Evolutionary conservation across 371 early-diverging fungal genomes (phyloP), one percentile per base, ranked within the genome.

Genomic region (Homolaphlyctis polyrhiza): DNA sequence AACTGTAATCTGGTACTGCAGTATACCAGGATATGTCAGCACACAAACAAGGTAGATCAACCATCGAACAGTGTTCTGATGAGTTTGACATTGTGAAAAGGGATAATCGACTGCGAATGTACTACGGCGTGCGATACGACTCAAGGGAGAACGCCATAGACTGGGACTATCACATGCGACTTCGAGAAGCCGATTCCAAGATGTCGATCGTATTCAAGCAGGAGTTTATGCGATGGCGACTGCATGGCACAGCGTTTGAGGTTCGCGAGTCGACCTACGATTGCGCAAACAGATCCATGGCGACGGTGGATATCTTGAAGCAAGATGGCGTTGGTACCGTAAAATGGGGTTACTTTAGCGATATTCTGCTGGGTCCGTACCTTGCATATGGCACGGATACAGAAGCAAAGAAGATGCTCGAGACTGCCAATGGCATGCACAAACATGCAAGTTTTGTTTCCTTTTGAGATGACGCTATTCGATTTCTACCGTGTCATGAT

Each of bases 131-230:
- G 2, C 65, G 81, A 1, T 83, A 75, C 61, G 84, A 82, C 49
- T 32, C 57, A 8, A 68, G 79, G 23, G 81, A 73, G n/a, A 75
- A 77, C 57, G 65, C 68, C 8, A 58, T 79, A 29, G 84, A 83
- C 62, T 83, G 84, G 84, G 84, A 83, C 65, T 83, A 68, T 64
- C 70, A 81, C 66, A 80, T 83, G 81, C 71, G 74, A 64, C 66
- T 83, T 18, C 39, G 35, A 11, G 69, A 72, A 43, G 66, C 11
- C 8, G 62, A 57, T 36, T 4, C 34, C 21, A 11, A 33, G 28
- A 43, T n/a, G n/a, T 35, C 58, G 11, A 57, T 57, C 23, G 5
- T 35, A 25, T 57, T 34, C 58, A 73, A 74, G 60, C 36, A 35
- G 27, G 79, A 81, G 60, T 83, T 61, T 63, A 25, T 58, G 21